These are phyloP conservation scores for Chionographis japonica DNA, from an alignment of 106 monocot genomes.

Conservation along the genomic window DNA sequence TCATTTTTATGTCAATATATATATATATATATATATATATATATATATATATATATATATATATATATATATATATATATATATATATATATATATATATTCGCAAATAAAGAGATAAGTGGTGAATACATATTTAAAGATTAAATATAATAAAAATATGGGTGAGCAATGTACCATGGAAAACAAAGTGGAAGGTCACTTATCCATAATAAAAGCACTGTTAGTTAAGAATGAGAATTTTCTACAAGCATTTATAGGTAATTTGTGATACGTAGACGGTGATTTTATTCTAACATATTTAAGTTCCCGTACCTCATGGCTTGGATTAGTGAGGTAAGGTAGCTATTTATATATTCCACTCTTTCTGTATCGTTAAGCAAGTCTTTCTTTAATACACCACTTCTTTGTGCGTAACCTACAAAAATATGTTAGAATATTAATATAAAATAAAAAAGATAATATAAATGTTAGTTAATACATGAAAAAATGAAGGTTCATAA, in stretches of 20 bases:
- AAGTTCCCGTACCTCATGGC: slow-evolving; percentile 27
- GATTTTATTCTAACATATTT: neutral
- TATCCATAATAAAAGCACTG: too few relatives aligned
- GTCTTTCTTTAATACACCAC: slow-evolving; percentile 4
- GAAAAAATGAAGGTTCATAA: too few relatives aligned
- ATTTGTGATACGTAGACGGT: too few relatives aligned
- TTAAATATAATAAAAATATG: too few relatives aligned
- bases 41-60: neutral
- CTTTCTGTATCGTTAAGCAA: slow-evolving; percentile 29
- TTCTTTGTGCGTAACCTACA: slow-evolving; percentile 35
- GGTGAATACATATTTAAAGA: too few relatives aligned
- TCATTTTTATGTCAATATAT: neutral
- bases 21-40: neutral
- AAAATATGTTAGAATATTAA: neutral
- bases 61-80: too few relatives aligned
- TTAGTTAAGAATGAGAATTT: too few relatives aligned
- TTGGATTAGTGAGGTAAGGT: slow-evolving; percentile 24
- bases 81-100: too few relatives aligned
- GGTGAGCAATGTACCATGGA: too few relatives aligned
- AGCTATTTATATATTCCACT: slow-evolving; percentile 28
- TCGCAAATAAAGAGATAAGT: too few relatives aligned
- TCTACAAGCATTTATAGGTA: too few relatives aligned
- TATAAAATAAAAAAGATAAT: neutral
- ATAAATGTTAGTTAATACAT: neutral
- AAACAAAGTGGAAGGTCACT: too few relatives aligned